Evolutionary conservation across 768 basidiomycete genomes (phyloP), one percentile per base, ranked within the genome.

Genomic region (Rhizopogon sp.): DNA sequence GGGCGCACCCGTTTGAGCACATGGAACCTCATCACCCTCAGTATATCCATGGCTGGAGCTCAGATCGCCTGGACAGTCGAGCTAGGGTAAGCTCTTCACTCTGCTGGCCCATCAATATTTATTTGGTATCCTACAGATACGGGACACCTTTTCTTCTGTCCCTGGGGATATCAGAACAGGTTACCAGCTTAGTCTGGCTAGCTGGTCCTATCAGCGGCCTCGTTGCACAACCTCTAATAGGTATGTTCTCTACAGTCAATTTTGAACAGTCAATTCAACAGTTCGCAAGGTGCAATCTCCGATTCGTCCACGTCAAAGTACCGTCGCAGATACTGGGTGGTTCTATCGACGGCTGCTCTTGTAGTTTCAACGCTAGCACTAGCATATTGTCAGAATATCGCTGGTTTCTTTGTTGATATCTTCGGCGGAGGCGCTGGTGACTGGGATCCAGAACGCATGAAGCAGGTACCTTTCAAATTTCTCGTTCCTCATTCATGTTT

Each of bases 41-140:
- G 87, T 56, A 81, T 97, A 57, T 91, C 93, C 7, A 95, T 98
- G 90, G 93, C 85, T 43, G 96, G 96, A 14, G 91, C 90, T 6
- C 91, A 97, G 72, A 85, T 98, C 25, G 88, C 92, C 1, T 98
- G 95, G 95, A 96, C 93, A 1, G 88, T 97, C 3, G 93, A 96
- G 66, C 82, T 95, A 25, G 93, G 92, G 93, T 94, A 64, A 60
- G 87, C 72, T 29, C 14, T 22, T 22, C 16, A 37, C 8, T 9
- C 9, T 49, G 6, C 47, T 25, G 22, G 5, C 16, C 17, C 20
- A 16, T 9, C 22, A 25, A 37, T 22, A 10, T 37, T 49, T 22
- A 16, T 37, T 10, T 14, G 22, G 39, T 22, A 20, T 35, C 14
- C 53, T 50, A 50, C 61, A 97, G 96, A 68, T 97, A 96, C 64